These are phyloP conservation scores for Xerophyta viscosa DNA, from an alignment of 106 monocot genomes.

Conservation along the genomic window DNA sequence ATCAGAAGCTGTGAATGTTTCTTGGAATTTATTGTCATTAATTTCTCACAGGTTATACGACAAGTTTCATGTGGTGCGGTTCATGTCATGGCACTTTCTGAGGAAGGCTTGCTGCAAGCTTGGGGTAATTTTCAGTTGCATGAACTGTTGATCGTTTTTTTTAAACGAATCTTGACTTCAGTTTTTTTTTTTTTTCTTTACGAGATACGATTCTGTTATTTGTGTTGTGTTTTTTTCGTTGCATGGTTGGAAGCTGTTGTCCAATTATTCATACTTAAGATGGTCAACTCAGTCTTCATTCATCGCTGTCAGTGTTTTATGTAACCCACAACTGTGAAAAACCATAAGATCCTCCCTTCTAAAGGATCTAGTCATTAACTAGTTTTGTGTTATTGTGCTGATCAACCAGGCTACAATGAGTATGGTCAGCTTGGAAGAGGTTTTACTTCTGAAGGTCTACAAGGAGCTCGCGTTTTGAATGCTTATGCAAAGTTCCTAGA, in stretches of 20 bases:
- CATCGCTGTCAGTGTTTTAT: too few species aligned
- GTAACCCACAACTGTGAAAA: not conserved
- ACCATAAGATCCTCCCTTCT: not conserved
- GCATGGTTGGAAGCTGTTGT: too few species aligned
- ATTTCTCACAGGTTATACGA: conserved; percentile 41
- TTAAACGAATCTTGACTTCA: not conserved
- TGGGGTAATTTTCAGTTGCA: conserved; percentile 61
- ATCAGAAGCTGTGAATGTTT: not conserved
- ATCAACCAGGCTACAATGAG: conserved; percentile 96
- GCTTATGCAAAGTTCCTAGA: conserved; percentile 90
- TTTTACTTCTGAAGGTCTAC: conserved; percentile 93
- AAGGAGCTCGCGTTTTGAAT: conserved; percentile 68
- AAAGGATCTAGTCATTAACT: conserved; percentile 14
- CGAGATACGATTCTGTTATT: too few species aligned
- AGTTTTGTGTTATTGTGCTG: conserved; percentile 33
- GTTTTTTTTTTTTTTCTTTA: not conserved
- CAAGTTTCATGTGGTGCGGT: conserved; percentile 95
- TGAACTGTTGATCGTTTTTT: not conserved
- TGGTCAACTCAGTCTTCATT: too few species aligned
- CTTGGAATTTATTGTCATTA: not conserved
- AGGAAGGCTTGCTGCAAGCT: conserved; percentile 88
- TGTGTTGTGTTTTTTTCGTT: too few species aligned
- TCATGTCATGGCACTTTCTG: conserved; percentile 89
- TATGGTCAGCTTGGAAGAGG: conserved; percentile 99
- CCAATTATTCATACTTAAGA: too few species aligned